Evolutionary conservation across 441 rosid genomes (phyloP).

Genomic region (Hura crepitans): DNA sequence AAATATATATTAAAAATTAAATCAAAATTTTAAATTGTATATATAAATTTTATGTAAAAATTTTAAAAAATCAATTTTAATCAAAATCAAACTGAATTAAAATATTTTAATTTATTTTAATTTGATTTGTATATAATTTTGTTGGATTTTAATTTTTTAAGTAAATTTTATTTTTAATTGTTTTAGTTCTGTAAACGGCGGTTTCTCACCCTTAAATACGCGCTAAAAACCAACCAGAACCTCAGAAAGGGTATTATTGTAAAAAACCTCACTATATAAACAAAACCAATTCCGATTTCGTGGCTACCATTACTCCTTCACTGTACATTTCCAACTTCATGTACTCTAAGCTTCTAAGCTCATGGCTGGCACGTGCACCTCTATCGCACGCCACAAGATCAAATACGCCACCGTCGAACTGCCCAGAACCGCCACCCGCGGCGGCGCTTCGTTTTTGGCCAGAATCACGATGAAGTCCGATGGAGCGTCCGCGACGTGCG

Average conservation of each 20-base stretch:
- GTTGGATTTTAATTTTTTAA: no score
- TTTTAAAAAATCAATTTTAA: no score
- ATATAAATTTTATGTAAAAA: no score
- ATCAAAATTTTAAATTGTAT: no score
- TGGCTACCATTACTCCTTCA: constrained; percentile 13
- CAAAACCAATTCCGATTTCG: neutral
- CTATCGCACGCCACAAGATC: constrained; percentile 45
- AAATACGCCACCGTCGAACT: constrained; percentile 42
- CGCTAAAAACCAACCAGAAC: constrained; percentile 28
- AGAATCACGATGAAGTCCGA: constrained; percentile 41
- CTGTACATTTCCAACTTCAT: neutral
- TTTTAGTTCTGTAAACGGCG: no score
- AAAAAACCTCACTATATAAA: neutral
- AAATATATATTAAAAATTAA: no score
- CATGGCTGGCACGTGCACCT: constrained; percentile 63
- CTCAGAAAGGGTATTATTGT: constrained; percentile 34
- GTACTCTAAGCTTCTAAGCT: neutral
- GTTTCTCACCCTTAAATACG: no score
- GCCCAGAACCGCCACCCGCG: constrained; percentile 31
- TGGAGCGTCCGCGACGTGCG: constrained; percentile 29
- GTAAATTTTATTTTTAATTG: no score
- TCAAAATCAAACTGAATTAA: no score
- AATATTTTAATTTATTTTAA: no score
- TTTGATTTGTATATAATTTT: no score
- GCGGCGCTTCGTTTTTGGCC: constrained; percentile 42